Evolutionary conservation across 1,284 basidiomycete species (phyloP), one percentile per base, ranked within the genome.

Genomic region (Pseudozyma thailandica): DNA sequence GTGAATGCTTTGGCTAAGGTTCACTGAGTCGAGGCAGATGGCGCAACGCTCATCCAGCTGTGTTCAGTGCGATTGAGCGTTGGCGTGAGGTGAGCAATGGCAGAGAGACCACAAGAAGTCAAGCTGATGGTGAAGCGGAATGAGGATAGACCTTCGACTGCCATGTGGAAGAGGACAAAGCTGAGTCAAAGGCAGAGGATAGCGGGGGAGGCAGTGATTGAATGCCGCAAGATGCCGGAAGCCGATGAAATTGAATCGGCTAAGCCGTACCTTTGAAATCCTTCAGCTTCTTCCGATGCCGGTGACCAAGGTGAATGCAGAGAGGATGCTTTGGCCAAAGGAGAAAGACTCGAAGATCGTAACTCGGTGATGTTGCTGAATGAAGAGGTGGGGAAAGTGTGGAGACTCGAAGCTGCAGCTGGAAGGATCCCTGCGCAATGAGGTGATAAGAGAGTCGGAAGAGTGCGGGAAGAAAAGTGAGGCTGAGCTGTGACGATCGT

Each of bases 221-320:
- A 41, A 33, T 49, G 49, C 49, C 60, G 53, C 44, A 42, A 44
- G 18, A 43, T 48, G 33, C 53, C 53, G 60, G 51, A 39, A 23
- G 18, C 20, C 8, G 15, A n/a, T 6, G 25, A n/a, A 12, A 38
- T 13, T 25, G 18, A 30, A 26, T 51, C 49, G 42, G 39, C 38
- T 31, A 16, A 25, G 26, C 49, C 45, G 60, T 55, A 15, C 15
- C 61, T 63, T 56, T 49, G 53, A 44, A 56, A 48, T 45, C n/a
- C 35, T 26, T 20, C 41, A 41, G 39, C 37, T 23, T 30, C 35
- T n/a, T n/a, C 5, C 15, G 7, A n/a, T n/a, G n/a, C n/a, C n/a
- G n/a, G n/a, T n/a, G n/a, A n/a, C n/a, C n/a, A n/a, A n/a, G n/a
- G n/a, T n/a, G n/a, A n/a, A n/a, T n/a, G n/a, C n/a, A n/a, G n/a